Conservation (phyloP, 2,329 filamentous ascomycete genomes). For the Coniochaeta sp. region DNA sequence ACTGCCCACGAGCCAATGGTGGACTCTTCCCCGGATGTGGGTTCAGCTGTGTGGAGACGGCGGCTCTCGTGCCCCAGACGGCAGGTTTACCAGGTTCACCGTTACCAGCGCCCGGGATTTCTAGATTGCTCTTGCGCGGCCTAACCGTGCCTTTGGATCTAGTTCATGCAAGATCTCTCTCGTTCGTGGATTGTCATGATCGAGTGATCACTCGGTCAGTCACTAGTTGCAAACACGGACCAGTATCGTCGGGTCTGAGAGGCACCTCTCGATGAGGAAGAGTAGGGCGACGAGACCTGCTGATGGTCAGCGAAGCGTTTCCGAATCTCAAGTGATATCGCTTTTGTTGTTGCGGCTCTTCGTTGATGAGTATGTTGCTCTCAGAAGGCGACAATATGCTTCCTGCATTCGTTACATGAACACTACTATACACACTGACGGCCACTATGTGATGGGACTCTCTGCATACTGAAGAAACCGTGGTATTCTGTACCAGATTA, state of each 20-base stretch:
- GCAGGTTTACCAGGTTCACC: background rate
- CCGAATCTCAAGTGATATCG: too few species aligned
- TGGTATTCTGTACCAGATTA: background rate
- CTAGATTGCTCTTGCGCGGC: background rate
- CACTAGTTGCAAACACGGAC: background rate
- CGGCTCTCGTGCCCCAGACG: background rate
- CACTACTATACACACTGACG: background rate
- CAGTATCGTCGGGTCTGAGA: too few species aligned
- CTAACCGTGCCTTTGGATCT: background rate
- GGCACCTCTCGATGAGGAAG: too few species aligned
- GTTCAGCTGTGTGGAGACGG: background rate
- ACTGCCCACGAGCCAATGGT: background rate
- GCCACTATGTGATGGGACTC: too few species aligned
- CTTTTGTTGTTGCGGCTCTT: too few species aligned
- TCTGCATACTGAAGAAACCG: background rate
- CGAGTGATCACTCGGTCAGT: background rate
- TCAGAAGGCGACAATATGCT: too few species aligned
- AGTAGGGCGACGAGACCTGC: too few species aligned
- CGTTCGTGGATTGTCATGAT: background rate
- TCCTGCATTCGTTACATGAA: too few species aligned
- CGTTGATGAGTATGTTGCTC: too few species aligned
- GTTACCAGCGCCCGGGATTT: background rate
- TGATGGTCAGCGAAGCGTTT: too few species aligned
- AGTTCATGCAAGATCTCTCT: background rate
- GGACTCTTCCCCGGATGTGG: background rate